These are phyloP conservation scores for Cryphonectria radicalis DNA, from an alignment of 2,329 filamentous ascomycete species.

Conservation along the genomic window DNA sequence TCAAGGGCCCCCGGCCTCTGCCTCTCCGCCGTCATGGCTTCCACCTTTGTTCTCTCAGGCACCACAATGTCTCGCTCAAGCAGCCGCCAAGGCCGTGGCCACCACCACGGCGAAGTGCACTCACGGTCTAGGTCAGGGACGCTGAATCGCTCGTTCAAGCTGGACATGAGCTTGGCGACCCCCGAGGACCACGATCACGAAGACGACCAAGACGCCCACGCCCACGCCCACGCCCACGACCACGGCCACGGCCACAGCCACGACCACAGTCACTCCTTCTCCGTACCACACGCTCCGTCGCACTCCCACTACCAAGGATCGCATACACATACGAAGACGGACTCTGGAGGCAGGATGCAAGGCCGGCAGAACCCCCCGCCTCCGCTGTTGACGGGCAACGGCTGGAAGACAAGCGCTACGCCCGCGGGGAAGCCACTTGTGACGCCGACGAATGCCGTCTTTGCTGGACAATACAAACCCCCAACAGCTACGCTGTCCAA, in stretches of 20 bases:
- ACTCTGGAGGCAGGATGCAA: constrained; percentile 42
- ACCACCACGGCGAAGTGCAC: constrained; percentile 38
- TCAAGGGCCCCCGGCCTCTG: constrained; percentile 7
- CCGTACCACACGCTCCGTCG: constrained; percentile 32
- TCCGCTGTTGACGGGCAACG: constrained; percentile 39
- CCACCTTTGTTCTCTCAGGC: constrained; percentile 59
- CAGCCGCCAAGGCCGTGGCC: constrained; percentile 41
- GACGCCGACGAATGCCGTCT: constrained; percentile 36
- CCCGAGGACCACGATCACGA: constrained; percentile 37
- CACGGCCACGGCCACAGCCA: constrained; percentile 36
- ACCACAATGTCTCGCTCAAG: constrained; percentile 54
- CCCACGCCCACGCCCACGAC: constrained; percentile 36
- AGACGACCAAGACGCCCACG: constrained; percentile 40
- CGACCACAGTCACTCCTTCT: constrained; percentile 32
- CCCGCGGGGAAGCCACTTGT: constrained; percentile 47
- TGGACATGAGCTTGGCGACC: constrained; percentile 38
- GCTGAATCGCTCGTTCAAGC: constrained; percentile 41
- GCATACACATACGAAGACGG: constrained; percentile 38
- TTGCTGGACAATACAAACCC: constrained; percentile 39
- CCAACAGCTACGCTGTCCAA: constrained; percentile 31
- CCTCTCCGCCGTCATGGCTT: constrained; percentile 46
- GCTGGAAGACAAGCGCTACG: constrained; percentile 48
- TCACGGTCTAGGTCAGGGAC: constrained; percentile 46
- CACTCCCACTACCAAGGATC: constrained; percentile 38
- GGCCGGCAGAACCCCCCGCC: constrained; percentile 41